These are phyloP conservation scores for Aspergillus fumigatus DNA, from an alignment of 2,329 filamentous ascomycete genomes.

Conservation along the genomic window DNA sequence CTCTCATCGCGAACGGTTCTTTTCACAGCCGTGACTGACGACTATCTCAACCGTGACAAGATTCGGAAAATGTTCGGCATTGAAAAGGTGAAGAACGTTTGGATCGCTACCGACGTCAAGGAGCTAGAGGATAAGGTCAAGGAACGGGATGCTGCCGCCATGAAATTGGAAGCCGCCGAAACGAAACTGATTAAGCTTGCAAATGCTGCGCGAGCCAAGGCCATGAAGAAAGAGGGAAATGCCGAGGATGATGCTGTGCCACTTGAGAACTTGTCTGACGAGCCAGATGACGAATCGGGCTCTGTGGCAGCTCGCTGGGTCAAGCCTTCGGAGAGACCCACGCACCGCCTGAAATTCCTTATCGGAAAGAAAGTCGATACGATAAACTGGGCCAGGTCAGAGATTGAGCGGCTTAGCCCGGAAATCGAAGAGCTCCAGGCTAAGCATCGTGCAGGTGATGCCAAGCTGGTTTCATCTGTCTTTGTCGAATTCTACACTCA, in stretches of 20 bases:
- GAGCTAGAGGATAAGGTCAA: conserved; percentile 76
- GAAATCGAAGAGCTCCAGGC: conserved; percentile 65
- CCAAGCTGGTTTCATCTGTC: conserved; percentile 66
- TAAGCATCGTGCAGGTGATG: conserved; percentile 61
- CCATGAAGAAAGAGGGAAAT: conserved; percentile 54
- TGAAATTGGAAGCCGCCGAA: conserved; percentile 81
- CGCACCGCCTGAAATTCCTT: conserved; percentile 66
- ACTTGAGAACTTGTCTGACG: conserved; percentile 43
- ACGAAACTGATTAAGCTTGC: conserved; percentile 77
- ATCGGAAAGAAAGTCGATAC: conserved; percentile 89
- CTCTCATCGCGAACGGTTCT: conserved; percentile 88
- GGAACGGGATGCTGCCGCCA: conserved; percentile 72
- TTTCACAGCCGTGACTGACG: conserved; percentile 75
- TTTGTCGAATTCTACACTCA: conserved; percentile 89
- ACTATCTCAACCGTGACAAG: conserved; percentile 72
- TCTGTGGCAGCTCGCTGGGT: conserved; percentile 71
- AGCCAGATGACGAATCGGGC: conserved; percentile 63
- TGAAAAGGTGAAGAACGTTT: conserved; percentile 75
- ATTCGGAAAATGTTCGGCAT: conserved; percentile 73
- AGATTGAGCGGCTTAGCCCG: conserved; percentile 70
- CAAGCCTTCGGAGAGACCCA: conserved; percentile 66
- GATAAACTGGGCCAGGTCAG: conserved; percentile 79
- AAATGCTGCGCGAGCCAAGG: conserved; percentile 67
- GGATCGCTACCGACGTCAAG: conserved; percentile 73
- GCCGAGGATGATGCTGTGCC: conserved; percentile 32